Evolutionary conservation across 2,329 filamentous ascomycete species (phyloP).

Genomic region (Phialophora expanda): DNA sequence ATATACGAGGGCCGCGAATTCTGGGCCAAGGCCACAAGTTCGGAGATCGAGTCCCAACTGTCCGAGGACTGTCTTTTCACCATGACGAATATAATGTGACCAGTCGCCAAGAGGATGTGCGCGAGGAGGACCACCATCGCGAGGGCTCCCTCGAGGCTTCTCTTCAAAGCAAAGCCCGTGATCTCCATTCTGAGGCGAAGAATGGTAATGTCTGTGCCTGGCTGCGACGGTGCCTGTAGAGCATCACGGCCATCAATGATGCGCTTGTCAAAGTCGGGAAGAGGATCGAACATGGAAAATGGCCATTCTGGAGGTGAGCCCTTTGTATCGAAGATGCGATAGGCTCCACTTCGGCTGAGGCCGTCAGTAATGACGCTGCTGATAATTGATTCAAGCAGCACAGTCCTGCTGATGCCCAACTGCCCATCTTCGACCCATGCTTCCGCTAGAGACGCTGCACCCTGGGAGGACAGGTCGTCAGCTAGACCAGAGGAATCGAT

Average conservation of each 20-base stretch:
- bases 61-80: conserved; percentile 5
- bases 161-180: conserved; percentile 17
- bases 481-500: conserved; percentile 9
- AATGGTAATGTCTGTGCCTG: conserved; percentile 4
- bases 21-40: conserved; percentile 20
- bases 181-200: conserved; percentile 20
- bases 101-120: conserved; percentile 21
- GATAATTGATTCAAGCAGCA: conserved; percentile 16
- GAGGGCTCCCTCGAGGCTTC: conserved; percentile 13
- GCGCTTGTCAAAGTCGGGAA: conserved; percentile 17
- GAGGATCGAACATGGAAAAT: conserved; percentile 11
- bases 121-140: conserved; percentile 21
- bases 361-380: conserved; percentile 19
- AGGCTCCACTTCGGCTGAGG: conserved; percentile 18
- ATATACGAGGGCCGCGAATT: conserved; percentile 23
- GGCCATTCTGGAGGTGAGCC: conserved; percentile 11
- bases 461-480: background rate
- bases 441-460: conserved; percentile 4
- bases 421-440: conserved; percentile 15
- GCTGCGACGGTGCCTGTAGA: conserved; percentile 3
- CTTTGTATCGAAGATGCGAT: conserved; percentile 16
- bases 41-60: conserved; percentile 24
- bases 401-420: conserved; percentile 13
- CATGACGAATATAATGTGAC: conserved; percentile 12
- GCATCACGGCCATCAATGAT: conserved; percentile 11